Conservation (phyloP, 1,139 yeast genomes). For the Geotrichum candidum region DNA sequence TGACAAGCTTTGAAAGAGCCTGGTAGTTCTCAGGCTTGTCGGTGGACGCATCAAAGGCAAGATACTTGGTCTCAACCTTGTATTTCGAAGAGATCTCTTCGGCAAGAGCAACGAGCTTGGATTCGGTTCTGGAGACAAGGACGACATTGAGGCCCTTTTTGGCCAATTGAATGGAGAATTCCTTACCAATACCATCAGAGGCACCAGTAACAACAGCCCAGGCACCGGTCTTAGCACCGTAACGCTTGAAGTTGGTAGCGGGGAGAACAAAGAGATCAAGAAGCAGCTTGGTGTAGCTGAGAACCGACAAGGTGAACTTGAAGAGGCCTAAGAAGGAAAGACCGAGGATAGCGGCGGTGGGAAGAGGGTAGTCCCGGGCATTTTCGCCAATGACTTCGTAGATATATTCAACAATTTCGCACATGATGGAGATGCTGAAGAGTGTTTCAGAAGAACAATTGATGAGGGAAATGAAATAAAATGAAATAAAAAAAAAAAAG, state of each 20-base stretch:
- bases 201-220: slow-evolving; percentile 98
- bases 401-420: slow-evolving; percentile 13
- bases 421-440: neutral
- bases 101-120: slow-evolving; percentile 65
- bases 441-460: neutral
- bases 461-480: neutral
- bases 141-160: slow-evolving; percentile 74
- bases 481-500: neutral
- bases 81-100: slow-evolving; percentile 55
- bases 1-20: slow-evolving; percentile 45
- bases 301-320: slow-evolving; percentile 41
- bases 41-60: slow-evolving; percentile 73
- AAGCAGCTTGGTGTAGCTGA: slow-evolving; percentile 42
- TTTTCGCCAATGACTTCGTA: slow-evolving; percentile 15
- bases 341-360: slow-evolving; percentile 18
- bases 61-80: slow-evolving; percentile 56
- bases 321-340: slow-evolving; percentile 43
- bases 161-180: slow-evolving; percentile 82
- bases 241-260: slow-evolving; percentile 53
- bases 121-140: slow-evolving; percentile 74
- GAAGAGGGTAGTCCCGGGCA: slow-evolving; percentile 9
- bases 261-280: slow-evolving; percentile 62
- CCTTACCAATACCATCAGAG: slow-evolving; percentile 96
- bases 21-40: slow-evolving; percentile 52
- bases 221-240: slow-evolving; percentile 58